A percentile compares a stretch with the other conserved stretches of the same genome.
phyloP scores from a whole-genome alignment of 495 filamentous ascomycete species.

The Aspergillus indologenus region DNA sequence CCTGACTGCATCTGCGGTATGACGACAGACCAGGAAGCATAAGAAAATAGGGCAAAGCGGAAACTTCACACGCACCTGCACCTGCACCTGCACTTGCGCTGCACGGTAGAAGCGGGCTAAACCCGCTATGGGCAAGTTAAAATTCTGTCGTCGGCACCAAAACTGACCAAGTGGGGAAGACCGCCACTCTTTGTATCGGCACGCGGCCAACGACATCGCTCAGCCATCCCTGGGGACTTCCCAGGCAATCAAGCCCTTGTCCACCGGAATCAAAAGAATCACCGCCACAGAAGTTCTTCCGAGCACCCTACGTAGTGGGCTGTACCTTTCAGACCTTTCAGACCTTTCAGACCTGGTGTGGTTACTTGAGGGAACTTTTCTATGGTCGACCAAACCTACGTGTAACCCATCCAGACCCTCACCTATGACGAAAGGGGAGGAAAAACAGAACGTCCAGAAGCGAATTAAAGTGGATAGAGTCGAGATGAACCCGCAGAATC shows the following conservation, averaged over 20 bases:
- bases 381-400: neutral
- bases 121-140: neutral
- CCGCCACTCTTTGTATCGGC: conserved; percentile 4
- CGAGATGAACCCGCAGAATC: neutral
- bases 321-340: neutral
- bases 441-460: neutral
- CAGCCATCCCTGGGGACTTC: neutral
- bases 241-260: neutral
- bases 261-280: neutral
- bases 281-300: neutral
- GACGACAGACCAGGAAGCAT: neutral
- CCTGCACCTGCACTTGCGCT: too few species aligned
- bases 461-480: neutral
- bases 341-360: neutral
- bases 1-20: neutral
- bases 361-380: neutral
- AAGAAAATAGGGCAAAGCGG: neutral
- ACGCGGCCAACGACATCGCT: neutral
- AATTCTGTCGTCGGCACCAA: conserved; percentile 5
- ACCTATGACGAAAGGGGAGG: conserved; percentile 1
- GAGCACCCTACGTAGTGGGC: neutral
- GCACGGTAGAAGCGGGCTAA: neutral
- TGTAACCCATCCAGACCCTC: conserved; percentile 1
- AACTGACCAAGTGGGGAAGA: conserved; percentile 1
- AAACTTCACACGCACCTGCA: too few species aligned